phyloP scores from a whole-genome alignment of 148 eudicot species.

The Spergularia marina region DNA sequence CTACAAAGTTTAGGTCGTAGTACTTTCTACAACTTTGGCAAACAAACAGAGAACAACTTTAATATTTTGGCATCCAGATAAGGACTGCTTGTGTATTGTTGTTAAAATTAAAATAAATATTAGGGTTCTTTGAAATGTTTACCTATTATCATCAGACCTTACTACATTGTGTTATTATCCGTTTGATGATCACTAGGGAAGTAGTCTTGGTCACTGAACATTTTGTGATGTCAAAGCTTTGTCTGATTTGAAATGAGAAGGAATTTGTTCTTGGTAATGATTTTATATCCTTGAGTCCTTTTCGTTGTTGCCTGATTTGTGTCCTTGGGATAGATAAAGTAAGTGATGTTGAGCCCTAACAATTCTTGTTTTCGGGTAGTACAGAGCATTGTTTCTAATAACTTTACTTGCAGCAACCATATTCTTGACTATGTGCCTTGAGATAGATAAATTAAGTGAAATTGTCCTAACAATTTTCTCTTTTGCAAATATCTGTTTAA shows the following conservation, averaged over 20 bases:
- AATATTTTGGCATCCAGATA: too few species aligned
- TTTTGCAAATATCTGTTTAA: background rate
- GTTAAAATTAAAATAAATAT: too few species aligned
- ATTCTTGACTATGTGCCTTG: background rate
- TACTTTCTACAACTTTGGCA: too few species aligned
- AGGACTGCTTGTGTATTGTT: too few species aligned
- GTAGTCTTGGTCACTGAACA: background rate
- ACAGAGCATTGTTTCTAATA: background rate
- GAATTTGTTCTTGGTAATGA: background rate
- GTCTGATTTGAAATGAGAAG: slow-evolving; percentile 10
- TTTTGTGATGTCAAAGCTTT: background rate
- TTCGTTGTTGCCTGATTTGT: background rate
- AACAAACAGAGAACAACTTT: too few species aligned
- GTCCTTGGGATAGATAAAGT: background rate
- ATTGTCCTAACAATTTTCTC: background rate
- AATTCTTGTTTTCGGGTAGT: background rate
- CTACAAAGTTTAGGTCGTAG: too few species aligned
- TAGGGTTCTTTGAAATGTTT: background rate
- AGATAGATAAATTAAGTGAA: background rate
- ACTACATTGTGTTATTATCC: background rate
- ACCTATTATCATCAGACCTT: background rate
- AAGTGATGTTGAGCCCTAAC: background rate
- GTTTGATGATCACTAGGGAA: background rate
- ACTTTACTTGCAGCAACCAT: background rate
- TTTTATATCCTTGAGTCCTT: background rate